Base-by-base conservation (phyloP, 257 asterid genomes). In the Rhazya stricta region DNA sequence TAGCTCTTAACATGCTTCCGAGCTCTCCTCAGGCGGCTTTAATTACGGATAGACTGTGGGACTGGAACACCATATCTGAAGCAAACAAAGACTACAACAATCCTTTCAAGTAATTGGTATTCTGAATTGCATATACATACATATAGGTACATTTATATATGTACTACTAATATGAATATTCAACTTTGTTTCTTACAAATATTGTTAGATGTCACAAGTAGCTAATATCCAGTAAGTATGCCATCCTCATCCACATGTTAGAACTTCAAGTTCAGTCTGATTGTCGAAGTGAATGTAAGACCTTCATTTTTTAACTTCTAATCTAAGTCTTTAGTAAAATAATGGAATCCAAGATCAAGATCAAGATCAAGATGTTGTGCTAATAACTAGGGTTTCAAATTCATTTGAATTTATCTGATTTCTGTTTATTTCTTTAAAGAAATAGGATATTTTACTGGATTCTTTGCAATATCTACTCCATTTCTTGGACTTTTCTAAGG, bases 11-110 rank as follows among this genome's bases (percentile, higher is more conserved):
- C 60, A 67, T 70, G 76, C 74, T 77, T 1, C 85, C 87, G 41
- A 86, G 85, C 5, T 41, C 91, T 13, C 48, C 78, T 73, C 92
- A 74, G 73, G 82, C 80, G 7, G 79, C 81, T 36, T 87, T n/a
- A n/a, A n/a, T 83, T 67, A 46, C 90, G 0, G 96, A 89, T 45
- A 84, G 92, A 71, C 69, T 91, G 82, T 94, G 98, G 98, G 98
- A 91, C 51, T 94, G 98, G 98, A 90, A 48, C 65, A 46, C 79
- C 8, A 68, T 81, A 25, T 76, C 77, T 7, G 81, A 81, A 34
- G 81, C 69, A 67, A 77, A 72, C 81, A 81, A 81, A 51, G 84
- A 81, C 60, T 79, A 70, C 73, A 73, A 73, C 48, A 65, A 65
- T n/a, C 27, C 81, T 21, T 78, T 78, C 81, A 78, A 78, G 78